Conservation (phyloP, 2,329 filamentous ascomycete genomes). For the Fusarium coffeatum region DNA sequence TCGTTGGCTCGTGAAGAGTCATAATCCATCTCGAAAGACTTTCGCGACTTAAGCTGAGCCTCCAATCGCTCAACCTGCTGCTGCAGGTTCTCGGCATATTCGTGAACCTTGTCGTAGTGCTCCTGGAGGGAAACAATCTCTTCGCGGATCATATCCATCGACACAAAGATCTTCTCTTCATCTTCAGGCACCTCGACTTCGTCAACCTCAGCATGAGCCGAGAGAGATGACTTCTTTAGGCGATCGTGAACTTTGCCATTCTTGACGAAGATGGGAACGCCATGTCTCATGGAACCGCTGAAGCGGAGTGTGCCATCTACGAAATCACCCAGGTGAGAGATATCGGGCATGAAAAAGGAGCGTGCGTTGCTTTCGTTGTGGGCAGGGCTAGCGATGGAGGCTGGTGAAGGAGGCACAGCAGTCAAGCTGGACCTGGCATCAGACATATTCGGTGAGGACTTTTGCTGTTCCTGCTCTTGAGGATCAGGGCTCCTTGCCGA, state of each 20-base stretch:
- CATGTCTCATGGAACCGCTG: slow-evolving; percentile 62
- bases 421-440: slow-evolving; percentile 57
- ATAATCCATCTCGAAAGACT: slow-evolving; percentile 55
- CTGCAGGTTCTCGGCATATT: slow-evolving; percentile 65
- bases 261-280: slow-evolving; percentile 67
- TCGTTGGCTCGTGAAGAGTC: slow-evolving; percentile 59
- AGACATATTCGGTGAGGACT: slow-evolving; percentile 51
- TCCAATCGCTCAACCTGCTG: slow-evolving; percentile 64
- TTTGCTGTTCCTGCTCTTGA: slow-evolving; percentile 41
- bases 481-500: slow-evolving; percentile 50
- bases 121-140: slow-evolving; percentile 67
- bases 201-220: slow-evolving; percentile 62
- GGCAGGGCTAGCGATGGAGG: slow-evolving; percentile 49
- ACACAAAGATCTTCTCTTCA: slow-evolving; percentile 69
- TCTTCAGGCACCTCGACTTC: slow-evolving; percentile 63
- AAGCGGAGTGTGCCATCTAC: slow-evolving; percentile 66
- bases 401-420: slow-evolving; percentile 55
- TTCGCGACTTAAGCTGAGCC: slow-evolving; percentile 60
- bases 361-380: slow-evolving; percentile 58
- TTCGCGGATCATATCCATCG: slow-evolving; percentile 70
- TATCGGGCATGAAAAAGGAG: slow-evolving; percentile 66
- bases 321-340: slow-evolving; percentile 67
- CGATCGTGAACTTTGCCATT: slow-evolving; percentile 63
- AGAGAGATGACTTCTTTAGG: slow-evolving; percentile 49
- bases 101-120: slow-evolving; percentile 66